Base-by-base conservation (phyloP, 2,329 filamentous ascomycete genomes). In the Diaporthe citrichinensis region DNA sequence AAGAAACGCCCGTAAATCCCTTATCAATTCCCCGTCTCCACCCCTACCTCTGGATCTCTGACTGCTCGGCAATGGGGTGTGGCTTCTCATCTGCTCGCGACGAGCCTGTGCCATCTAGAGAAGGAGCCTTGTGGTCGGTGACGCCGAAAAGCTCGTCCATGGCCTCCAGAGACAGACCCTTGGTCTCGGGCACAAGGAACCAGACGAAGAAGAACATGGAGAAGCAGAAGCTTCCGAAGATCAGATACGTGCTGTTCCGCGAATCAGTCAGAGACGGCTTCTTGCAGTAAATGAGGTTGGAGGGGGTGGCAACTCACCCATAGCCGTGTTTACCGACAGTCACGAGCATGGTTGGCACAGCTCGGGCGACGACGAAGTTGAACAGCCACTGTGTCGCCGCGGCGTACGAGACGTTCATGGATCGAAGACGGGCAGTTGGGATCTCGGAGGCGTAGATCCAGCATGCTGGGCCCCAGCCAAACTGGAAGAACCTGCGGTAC, bases 381-480 rank as follows among this genome's bases (percentile, higher is more conserved):
- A 92, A 92, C 1, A 93, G 80, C 90, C 90, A 92, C 79, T 92
- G 90, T 1, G 89, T 91, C 2, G 90, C 89, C 0, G 91, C 90
- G 0, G 90, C 91, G 59, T 92, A 86, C 1, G 90, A 86, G 15
- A 93, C 91, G 76, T 92, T 92, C 74, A 91, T 84, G 14, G 87
- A 88, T 53, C 91, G 83, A 3, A 93, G 85, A 20, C 91, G 85
- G 7, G 89, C 89, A 0, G 89, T 89, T 0, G 91, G 90, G 73
- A 93, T 93, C 80, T 93, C 91, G 1, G 88, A 89, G 14, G 91
- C 88, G 78, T 92, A 92, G 78, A 91, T 92, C 90, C 90, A 90
- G 84, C 89, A 91, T 9, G 91, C 90, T 2, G 90, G 90, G 0
- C 91, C 91, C 90, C 91, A 92, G n/a, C 88, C 88, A 77, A 89